Base-by-base conservation (phyloP, 305 asterid genomes). In the Fraxinus greggii region DNA sequence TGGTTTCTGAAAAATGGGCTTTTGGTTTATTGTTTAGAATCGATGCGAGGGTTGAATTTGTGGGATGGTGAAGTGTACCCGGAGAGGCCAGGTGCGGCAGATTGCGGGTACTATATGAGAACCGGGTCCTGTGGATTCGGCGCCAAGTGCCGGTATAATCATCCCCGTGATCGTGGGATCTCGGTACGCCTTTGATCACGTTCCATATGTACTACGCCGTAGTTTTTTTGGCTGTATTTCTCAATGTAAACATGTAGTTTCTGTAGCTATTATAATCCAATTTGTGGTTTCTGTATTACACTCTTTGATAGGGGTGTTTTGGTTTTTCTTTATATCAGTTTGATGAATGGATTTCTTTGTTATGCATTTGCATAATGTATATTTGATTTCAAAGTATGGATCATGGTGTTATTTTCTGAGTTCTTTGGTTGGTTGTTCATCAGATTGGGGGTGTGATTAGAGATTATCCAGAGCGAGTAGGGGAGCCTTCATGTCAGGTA, bases 121-220 rank as follows among this genome's bases (percentile, higher is more conserved):
- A 92, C 95, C 79, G 97, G 98, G 83, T 78, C 91, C 15, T 95
- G 98, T 83, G 98, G 97, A 0, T 95, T 91, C 76, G 98, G 93
- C 59, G 88, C 86, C 82, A 92, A 91, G 89, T 95, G 98, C 88
- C 94, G 98, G 75, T 95, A 85, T 84, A 91, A 90, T 83, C 98
- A 93, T 86, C 98, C 98, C 51, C 91, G 82, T 45, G 92, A 93
- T 90, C 97, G 93, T 13, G 79, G 75, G 75, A 76, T 78, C 89
- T 83, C 90, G 76, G 98, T 95, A 81, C 85, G 93, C 74, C 29
- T 35, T 75, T 82, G 10, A 59, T 74, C 74, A 7, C 35, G 23
- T 45, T 38, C 1, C 82, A 38, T 75, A 13, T 78, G 67, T 48
- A 26, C 36, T 74, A 28, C 74, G 79, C 61, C 75, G 51, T 65